A percentile compares a stretch with the other conserved stretches of the same genome.
Conservation (phyloP, 306 rosid genomes). For the Cicer pinnatifidum region DNA sequence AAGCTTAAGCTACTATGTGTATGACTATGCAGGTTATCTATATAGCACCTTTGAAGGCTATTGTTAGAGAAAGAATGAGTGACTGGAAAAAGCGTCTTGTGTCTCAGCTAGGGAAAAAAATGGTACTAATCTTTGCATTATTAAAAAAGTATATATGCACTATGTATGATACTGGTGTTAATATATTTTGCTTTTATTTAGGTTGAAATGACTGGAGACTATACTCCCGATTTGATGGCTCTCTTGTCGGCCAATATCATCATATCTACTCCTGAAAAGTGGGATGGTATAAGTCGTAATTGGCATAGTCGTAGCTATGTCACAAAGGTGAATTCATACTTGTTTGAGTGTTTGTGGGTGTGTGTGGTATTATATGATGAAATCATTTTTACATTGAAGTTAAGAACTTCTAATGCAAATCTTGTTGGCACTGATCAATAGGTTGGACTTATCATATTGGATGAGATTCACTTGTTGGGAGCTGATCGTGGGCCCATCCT, state of each 20-base stretch:
- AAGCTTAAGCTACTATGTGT: conserved; percentile 27
- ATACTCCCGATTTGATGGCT: conserved; percentile 91
- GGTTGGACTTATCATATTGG: conserved; percentile 96
- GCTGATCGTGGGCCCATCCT: conserved; percentile 99
- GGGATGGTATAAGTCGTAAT: conserved; percentile 99
- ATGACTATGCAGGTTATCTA: conserved; percentile 75
- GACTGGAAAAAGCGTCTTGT: conserved; percentile 92
- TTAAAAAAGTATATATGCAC: conserved; percentile 11
- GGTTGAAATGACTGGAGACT: conserved; percentile 99
- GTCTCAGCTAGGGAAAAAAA: conserved; percentile 78
- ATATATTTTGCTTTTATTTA: conserved; percentile 46
- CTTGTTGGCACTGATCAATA: conserved; percentile 47
- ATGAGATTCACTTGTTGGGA: conserved; percentile 96
- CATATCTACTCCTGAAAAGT: conserved; percentile 96
- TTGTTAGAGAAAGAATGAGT: conserved; percentile 95
- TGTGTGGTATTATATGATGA: conserved; percentile 13
- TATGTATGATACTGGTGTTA: conserved; percentile 36
- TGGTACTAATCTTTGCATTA: conserved; percentile 55
- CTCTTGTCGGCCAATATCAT: conserved; percentile 92
- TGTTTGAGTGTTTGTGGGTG: conserved; percentile 7
- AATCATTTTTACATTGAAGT: conserved; percentile 16
- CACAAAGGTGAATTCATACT: conserved; percentile 66
- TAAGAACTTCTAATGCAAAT: conserved; percentile 40
- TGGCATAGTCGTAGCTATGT: conserved; percentile 97
- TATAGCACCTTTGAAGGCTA: conserved; percentile 97